phyloP scores from a whole-genome alignment of 306 rosid genomes.

The Citrullus colocynthis region DNA sequence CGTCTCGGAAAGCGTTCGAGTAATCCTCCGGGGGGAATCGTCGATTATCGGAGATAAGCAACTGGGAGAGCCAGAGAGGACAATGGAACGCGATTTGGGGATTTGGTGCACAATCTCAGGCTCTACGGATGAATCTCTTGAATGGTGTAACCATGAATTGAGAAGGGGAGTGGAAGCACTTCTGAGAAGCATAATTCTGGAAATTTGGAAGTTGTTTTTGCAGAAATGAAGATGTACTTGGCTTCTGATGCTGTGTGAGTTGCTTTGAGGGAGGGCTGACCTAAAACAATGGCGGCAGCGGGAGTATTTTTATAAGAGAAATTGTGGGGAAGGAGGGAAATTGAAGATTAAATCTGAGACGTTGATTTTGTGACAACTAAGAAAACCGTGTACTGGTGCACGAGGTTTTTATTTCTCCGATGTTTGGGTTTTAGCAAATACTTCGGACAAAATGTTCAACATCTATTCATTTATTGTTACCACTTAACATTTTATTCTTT shows the following conservation, averaged over 20 bases:
- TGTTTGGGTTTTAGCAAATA: too few relatives aligned
- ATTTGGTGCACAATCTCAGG: conserved; percentile 22
- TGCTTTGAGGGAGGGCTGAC: not conserved
- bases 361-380: not conserved
- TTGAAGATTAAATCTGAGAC: not conserved
- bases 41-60: conserved; percentile 17
- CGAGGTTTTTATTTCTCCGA: not conserved
- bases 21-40: conserved; percentile 14
- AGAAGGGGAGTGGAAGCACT: conserved; percentile 44
- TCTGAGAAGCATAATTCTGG: conserved; percentile 31
- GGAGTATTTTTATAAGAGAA: not conserved
- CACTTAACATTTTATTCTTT: too few relatives aligned
- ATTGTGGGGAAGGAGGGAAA: not conserved
- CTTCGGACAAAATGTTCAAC: too few relatives aligned
- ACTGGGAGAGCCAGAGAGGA: conserved; percentile 18
- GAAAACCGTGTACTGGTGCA: not conserved
- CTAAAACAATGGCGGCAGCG: not conserved
- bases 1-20: conserved; percentile 35
- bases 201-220: not conserved
- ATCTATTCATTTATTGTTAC: too few relatives aligned
- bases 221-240: not conserved
- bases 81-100: conserved; percentile 23
- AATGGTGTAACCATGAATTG: conserved; percentile 27
- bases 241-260: not conserved
- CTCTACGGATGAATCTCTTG: conserved; percentile 30